Conservation (phyloP, 2,329 filamentous ascomycete species). For the Penicillium sp. region DNA sequence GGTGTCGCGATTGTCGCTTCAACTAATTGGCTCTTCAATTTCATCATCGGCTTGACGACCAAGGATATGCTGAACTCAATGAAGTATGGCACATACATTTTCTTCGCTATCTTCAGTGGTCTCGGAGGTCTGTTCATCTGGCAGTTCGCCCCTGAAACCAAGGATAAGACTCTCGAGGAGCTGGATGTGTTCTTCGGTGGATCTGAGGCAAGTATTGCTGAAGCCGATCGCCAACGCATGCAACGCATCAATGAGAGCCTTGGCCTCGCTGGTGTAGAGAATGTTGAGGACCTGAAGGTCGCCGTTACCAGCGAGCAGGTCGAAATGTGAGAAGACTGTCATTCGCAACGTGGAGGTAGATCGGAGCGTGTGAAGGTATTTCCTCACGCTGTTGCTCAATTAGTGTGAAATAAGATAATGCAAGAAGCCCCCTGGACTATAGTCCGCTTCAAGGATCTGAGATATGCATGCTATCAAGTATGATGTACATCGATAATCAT, state of each 20-base stretch:
- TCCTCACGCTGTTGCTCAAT: too few species aligned
- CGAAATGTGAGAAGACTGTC: slow-evolving; percentile 2
- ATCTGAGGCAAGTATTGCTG: neutral
- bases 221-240: slow-evolving; percentile 58
- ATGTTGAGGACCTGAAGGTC: slow-evolving; percentile 24
- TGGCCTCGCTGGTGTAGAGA: slow-evolving; percentile 50
- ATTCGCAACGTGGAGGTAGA: too few species aligned
- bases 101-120: slow-evolving; percentile 43
- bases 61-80: slow-evolving; percentile 29
- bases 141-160: slow-evolving; percentile 40
- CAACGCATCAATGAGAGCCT: slow-evolving; percentile 70
- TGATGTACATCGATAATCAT: too few species aligned
- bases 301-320: slow-evolving; percentile 18
- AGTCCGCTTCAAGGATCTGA: too few species aligned
- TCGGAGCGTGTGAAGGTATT: too few species aligned
- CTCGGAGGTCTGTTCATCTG: slow-evolving; percentile 37
- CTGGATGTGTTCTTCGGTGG: neutral
- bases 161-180: neutral
- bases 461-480: too few species aligned
- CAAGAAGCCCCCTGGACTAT: too few species aligned
- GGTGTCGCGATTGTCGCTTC: slow-evolving; percentile 30
- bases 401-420: too few species aligned
- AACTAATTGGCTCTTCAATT: slow-evolving; percentile 36
- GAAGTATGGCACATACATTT: slow-evolving; percentile 41
- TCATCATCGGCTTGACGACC: slow-evolving; percentile 31